Evolutionary conservation across 768 basidiomycete species (phyloP).

Genomic region (Tylopilus sp.): DNA sequence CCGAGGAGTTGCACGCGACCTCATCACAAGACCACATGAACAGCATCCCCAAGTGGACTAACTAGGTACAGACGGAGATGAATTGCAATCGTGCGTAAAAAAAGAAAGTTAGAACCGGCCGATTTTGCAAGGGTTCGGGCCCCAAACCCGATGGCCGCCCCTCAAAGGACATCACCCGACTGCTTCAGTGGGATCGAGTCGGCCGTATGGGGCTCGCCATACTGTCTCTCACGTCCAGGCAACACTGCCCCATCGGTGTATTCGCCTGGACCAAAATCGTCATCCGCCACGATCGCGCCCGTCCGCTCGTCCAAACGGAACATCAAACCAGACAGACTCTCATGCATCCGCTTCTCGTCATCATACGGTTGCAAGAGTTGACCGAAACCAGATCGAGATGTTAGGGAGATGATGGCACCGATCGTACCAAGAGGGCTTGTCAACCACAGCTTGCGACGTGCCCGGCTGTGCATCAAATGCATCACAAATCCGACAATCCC

Average conservation of each 20-base stretch:
- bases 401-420: constrained; percentile 52
- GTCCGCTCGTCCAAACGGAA: constrained; percentile 57
- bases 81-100: neutral
- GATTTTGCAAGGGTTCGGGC: neutral
- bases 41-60: neutral
- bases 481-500: constrained; percentile 46
- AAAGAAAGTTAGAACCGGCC: neutral
- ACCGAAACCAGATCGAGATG: constrained; percentile 60
- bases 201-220: neutral
- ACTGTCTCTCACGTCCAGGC: constrained; percentile 8
- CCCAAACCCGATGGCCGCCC: neutral
- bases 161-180: neutral
- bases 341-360: constrained; percentile 39
- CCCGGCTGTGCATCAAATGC: constrained; percentile 45
- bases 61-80: neutral
- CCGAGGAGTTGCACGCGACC: neutral
- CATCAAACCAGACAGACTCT: constrained; percentile 47
- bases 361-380: constrained; percentile 61
- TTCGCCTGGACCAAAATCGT: constrained; percentile 24
- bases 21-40: neutral
- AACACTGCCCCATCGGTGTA: constrained; percentile 14
- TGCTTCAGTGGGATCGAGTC: constrained; percentile 5
- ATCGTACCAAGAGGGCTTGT: constrained; percentile 58
- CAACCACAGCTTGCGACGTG: constrained; percentile 48
- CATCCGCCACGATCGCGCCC: constrained; percentile 60